Evolutionary conservation across 1,284 basidiomycete species (phyloP).

Genomic region (Bjerkandera adusta): DNA sequence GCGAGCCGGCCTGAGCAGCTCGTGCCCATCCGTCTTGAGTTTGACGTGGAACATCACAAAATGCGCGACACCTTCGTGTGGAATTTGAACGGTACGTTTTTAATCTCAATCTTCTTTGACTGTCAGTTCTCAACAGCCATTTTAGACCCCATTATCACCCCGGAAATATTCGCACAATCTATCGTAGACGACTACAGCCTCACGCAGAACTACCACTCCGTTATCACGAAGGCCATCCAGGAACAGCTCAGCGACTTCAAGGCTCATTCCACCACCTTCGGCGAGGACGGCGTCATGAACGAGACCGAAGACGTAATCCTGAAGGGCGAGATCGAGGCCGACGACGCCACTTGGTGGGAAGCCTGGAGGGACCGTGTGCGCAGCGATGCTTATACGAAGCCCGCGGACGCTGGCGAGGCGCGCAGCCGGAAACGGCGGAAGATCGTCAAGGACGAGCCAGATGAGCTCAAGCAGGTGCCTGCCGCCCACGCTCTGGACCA

Average conservation of each 20-base stretch:
- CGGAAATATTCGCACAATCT: conserved; percentile 87
- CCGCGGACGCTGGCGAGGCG: conserved; percentile 20
- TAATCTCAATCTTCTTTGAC: conserved; percentile 2
- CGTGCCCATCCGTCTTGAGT: conserved; percentile 92
- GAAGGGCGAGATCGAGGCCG: conserved; percentile 49
- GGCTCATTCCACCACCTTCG: conserved; percentile 48
- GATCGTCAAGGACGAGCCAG: conserved; percentile 29
- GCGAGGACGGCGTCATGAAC: conserved; percentile 33
- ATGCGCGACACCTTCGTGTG: conserved; percentile 97
- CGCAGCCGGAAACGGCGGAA: conserved; percentile 36
- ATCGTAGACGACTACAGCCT: conserved; percentile 92
- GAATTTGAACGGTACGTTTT: conserved; percentile 82
- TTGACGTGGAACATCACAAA: conserved; percentile 90
- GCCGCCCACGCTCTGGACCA: conserved; percentile 15
- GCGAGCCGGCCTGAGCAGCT: conserved; percentile 73
- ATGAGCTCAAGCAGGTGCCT: conserved; percentile 15
- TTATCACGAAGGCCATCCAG: conserved; percentile 84
- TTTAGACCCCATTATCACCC: conserved; percentile 83
- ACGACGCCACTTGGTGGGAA: conserved; percentile 65
- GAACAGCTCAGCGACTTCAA: conserved; percentile 85
- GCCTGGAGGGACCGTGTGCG: conserved; percentile 60
- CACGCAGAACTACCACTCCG: conserved; percentile 63
- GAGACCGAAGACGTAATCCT: conserved; percentile 32
- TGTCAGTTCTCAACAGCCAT: not conserved
- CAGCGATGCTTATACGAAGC: conserved; percentile 32